Percentiles rank a stretch among this genome's conserved stretches.
Evolutionary conservation across 1,284 basidiomycete species (phyloP).

Genomic region (Naganishia cerealis): DNA sequence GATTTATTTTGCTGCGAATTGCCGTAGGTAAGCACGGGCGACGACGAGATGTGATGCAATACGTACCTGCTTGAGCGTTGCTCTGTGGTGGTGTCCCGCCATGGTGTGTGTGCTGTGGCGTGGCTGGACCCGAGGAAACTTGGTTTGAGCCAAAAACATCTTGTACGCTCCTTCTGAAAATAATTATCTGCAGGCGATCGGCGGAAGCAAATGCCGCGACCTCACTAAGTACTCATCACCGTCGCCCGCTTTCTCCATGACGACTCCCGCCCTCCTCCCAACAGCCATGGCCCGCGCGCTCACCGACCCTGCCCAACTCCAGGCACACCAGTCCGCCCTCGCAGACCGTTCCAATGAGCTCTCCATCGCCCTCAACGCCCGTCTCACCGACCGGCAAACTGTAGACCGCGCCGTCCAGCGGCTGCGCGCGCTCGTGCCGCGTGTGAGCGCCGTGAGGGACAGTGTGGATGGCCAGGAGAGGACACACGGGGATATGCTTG

Average conservation of each 20-base stretch:
- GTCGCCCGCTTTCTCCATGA: neutral
- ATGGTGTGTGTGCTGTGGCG: constrained; percentile 11
- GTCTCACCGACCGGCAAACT: constrained; percentile 69
- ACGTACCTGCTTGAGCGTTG: constrained; percentile 79
- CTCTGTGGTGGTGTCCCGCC: constrained; percentile 64
- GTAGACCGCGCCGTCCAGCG: constrained; percentile 66
- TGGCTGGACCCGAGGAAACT: neutral
- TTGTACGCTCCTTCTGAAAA: neutral
- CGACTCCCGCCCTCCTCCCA: neutral
- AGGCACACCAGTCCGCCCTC: constrained; percentile 49
- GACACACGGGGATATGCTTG: neutral
- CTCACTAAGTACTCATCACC: neutral
- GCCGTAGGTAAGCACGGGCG: neutral
- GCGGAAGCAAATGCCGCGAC: neutral
- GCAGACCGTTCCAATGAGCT: constrained; percentile 76
- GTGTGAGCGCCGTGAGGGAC: constrained; percentile 63
- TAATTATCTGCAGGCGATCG: constrained; percentile 3
- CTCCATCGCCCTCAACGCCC: constrained; percentile 69
- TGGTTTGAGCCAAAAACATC: neutral
- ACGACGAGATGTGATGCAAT: constrained; percentile 18
- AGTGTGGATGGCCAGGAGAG: constrained; percentile 59
- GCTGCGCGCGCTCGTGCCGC: constrained; percentile 65
- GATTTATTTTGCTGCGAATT: constrained; percentile 71
- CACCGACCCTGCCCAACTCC: constrained; percentile 13
- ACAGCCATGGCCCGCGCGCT: constrained; percentile 1